Base-by-base conservation (phyloP, 345 rosid genomes). In the Mallotus nudiflorus region DNA sequence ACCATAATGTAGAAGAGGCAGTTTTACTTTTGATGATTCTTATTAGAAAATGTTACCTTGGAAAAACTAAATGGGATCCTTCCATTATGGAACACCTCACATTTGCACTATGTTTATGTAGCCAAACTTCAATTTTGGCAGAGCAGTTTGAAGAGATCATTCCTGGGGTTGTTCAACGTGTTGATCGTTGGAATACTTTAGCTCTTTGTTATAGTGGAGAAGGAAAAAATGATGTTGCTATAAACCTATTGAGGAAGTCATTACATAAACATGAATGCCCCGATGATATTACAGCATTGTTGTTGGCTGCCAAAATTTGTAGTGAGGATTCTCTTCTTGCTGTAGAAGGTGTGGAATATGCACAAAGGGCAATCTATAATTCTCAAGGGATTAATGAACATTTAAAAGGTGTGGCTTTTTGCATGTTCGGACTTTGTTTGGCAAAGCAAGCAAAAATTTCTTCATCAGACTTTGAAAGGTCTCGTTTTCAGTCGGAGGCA, bases 1-100 rank as follows among this genome's bases (percentile, higher is more conserved):
- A 85, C 75, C 86, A 88, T 75, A 91, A 94, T 84, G 70, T 94
- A 73, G 98, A 94, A 82, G 97, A 94, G 84, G 92, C 96, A 51
- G 82, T 94, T 78, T 87, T 94, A 65, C 93, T 94, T 76, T 85
- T 94, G 68, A 83, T 94, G 92, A 87, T 91, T 73, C 86, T 91
- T 42, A 49, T 90, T 65, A 80, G 84, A 84, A 94, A 91, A 73
- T 77, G 77, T 67, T 70, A 75, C 81, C 88, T 81, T 14, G 91
- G 96, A 25, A 82, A 85, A 72, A 82, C 75, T 29, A 82, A 80
- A 71, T 90, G 93, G 95, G 98, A 94, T 76, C 87, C 93, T 19
- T 85, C 98, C 53, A 80, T 91, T 35, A 74, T 91, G 77, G 98
- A 94, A 79, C 95, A 94, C 77, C 87, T 94, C 14, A 82, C 80